Conservation (phyloP, 2,329 filamentous ascomycete species). For the Exophiala spinifera region DNA sequence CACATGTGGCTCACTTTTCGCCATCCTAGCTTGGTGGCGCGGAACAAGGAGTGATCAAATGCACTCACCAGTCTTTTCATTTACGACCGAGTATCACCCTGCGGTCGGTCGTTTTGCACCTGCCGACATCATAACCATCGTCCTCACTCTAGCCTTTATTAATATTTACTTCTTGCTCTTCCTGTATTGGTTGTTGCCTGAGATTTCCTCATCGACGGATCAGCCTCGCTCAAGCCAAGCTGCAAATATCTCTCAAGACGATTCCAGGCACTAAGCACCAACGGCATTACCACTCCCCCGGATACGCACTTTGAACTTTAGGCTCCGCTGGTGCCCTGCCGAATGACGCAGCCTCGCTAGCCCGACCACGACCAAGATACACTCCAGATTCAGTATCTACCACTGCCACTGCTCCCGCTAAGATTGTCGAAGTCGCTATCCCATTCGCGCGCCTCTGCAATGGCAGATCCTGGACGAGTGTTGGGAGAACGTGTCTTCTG, state of each 20-base stretch:
- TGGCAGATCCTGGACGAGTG: constrained; percentile 34
- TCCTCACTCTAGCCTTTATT: no score
- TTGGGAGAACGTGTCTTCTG: constrained; percentile 76
- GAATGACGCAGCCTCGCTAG: constrained; percentile 22
- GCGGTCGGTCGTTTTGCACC: no score
- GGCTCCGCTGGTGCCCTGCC: background rate
- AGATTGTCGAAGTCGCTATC: no score
- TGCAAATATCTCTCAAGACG: no score
- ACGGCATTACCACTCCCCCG: background rate
- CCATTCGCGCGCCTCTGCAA: constrained; percentile 17
- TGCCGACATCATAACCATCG: no score
- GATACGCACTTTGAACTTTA: background rate
- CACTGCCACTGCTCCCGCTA: background rate
- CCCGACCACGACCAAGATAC: background rate
- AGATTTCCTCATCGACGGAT: no score
- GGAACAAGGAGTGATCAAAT: background rate
- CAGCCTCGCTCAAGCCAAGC: no score
- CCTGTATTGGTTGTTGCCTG: no score
- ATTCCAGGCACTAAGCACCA: no score
- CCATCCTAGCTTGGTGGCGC: background rate
- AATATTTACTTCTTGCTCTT: no score
- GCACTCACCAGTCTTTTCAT: no score
- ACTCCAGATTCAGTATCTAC: background rate
- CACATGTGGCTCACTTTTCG: background rate
- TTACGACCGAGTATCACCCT: no score